These are phyloP conservation scores for Penicillium expansum DNA, from an alignment of 2,329 filamentous ascomycete species.

Conservation along the genomic window DNA sequence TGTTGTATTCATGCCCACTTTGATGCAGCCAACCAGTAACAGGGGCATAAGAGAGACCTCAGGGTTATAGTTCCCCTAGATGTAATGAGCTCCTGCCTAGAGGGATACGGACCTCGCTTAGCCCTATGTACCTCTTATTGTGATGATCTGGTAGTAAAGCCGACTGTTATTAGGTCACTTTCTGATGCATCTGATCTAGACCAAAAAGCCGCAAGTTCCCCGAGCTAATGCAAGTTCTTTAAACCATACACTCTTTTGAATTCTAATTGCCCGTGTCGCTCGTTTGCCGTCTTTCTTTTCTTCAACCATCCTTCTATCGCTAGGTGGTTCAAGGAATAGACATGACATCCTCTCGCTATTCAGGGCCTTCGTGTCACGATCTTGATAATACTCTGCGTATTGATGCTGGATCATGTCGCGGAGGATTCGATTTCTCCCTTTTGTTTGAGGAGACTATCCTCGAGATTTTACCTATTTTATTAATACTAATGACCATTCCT, in stretches of 20 bases:
- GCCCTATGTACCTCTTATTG: background rate
- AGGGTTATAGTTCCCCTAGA: constrained; percentile 20
- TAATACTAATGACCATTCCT: constrained; percentile 37
- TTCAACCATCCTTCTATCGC: constrained; percentile 16
- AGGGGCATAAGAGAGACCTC: constrained; percentile 13
- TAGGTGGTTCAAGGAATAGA: constrained; percentile 22
- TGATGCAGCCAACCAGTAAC: constrained; percentile 19
- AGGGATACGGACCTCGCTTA: constrained; percentile 17
- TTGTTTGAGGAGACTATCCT: constrained; percentile 48
- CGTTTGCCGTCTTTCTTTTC: constrained; percentile 11
- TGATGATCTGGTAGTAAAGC: background rate
- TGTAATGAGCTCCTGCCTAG: constrained; percentile 22
- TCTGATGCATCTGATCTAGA: constrained; percentile 24
- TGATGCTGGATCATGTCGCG: constrained; percentile 36
- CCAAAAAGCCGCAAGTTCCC: constrained; percentile 11
- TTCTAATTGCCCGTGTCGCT: constrained; percentile 11
- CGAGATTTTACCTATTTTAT: constrained; percentile 35
- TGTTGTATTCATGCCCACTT: constrained; percentile 14
- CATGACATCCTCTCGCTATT: constrained; percentile 28
- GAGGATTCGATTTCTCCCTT: constrained; percentile 46
- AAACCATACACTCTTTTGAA: constrained; percentile 9
- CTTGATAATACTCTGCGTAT: constrained; percentile 38
- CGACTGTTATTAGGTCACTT: background rate
- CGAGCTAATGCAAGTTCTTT: constrained; percentile 12
- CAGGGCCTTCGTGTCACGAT: constrained; percentile 29